Evolutionary conservation across 352 stramenopile species (phyloP).

Genomic region (Pythium folliculosum): DNA sequence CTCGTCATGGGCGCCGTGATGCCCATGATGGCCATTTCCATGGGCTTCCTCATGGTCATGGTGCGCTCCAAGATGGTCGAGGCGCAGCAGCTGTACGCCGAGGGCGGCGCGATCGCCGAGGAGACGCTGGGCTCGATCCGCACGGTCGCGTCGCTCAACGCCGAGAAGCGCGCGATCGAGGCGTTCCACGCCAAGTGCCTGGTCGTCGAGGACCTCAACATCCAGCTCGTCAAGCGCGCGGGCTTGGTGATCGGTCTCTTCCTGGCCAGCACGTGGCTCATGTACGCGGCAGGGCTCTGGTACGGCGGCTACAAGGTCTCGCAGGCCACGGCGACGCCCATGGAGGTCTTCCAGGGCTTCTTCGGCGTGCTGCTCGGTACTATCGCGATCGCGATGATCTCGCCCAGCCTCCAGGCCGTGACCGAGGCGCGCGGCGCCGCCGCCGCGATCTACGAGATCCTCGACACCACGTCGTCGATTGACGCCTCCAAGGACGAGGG

Average conservation of each 20-base stretch:
- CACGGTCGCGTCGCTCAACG: not conserved
- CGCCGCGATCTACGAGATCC: not conserved
- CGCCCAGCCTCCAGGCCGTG: not conserved
- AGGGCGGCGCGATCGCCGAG: not conserved
- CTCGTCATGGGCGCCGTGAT: not conserved
- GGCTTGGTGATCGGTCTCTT: not conserved
- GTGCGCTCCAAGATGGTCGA: not conserved
- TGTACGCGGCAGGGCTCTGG: not conserved
- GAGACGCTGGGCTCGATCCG: not conserved
- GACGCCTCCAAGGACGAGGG: conserved; percentile 37
- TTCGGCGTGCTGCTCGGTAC: not conserved
- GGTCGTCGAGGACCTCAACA: conserved; percentile 22
- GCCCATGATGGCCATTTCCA: not conserved
- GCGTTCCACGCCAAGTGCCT: not conserved
- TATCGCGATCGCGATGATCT: not conserved
- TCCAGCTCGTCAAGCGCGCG: conserved; percentile 29
- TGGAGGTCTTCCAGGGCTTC: not conserved
- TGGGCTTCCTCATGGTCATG: not conserved
- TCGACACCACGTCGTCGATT: conserved; percentile 46
- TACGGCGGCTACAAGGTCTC: not conserved
- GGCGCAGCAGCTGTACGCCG: not conserved
- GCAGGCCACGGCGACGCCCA: not conserved
- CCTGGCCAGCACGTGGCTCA: not conserved
- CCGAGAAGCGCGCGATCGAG: not conserved
- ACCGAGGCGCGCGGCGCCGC: not conserved